phyloP scores from a whole-genome alignment of 257 asterid species.

The Forsythia viridissima region DNA sequence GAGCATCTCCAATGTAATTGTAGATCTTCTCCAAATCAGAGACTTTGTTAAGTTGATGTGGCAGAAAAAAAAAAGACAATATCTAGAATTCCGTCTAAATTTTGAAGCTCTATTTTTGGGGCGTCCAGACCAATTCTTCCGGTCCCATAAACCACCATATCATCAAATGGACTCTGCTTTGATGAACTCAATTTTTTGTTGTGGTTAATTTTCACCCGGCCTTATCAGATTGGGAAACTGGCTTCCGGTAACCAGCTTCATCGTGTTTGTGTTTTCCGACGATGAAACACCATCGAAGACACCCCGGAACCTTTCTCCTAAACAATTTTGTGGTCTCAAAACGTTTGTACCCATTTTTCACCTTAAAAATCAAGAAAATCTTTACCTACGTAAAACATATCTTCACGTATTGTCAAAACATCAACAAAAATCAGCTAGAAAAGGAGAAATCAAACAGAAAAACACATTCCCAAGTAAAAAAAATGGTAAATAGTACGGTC shows the following conservation, averaged over 20 bases:
- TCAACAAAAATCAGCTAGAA: neutral
- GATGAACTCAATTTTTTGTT: constrained; percentile 6
- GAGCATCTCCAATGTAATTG: too few relatives aligned
- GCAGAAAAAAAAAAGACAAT: too few relatives aligned
- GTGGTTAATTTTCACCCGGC: constrained; percentile 27
- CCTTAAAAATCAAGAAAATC: neutral
- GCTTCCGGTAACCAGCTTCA: constrained; percentile 26
- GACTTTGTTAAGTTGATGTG: too few relatives aligned
- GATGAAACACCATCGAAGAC: constrained; percentile 10
- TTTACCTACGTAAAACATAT: neutral
- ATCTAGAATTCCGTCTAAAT: too few relatives aligned
- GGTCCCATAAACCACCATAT: constrained; percentile 34
- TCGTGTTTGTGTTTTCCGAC: constrained; percentile 19
- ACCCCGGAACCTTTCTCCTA: constrained; percentile 28
- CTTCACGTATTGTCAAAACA: too few relatives aligned
- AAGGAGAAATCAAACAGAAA: constrained; percentile 2
- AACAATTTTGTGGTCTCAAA: constrained; percentile 38
- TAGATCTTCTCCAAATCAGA: too few relatives aligned
- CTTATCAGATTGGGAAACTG: constrained; percentile 23
- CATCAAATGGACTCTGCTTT: constrained; percentile 33
- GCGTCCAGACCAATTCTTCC: constrained; percentile 38
- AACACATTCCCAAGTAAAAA: neutral
- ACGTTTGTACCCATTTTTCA: constrained; percentile 50
- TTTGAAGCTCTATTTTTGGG: constrained; percentile 34
- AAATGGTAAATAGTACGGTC: too few relatives aligned